Evolutionary conservation across 495 filamentous ascomycete species (phyloP).

Genomic region (Rusavskia elegans): DNA sequence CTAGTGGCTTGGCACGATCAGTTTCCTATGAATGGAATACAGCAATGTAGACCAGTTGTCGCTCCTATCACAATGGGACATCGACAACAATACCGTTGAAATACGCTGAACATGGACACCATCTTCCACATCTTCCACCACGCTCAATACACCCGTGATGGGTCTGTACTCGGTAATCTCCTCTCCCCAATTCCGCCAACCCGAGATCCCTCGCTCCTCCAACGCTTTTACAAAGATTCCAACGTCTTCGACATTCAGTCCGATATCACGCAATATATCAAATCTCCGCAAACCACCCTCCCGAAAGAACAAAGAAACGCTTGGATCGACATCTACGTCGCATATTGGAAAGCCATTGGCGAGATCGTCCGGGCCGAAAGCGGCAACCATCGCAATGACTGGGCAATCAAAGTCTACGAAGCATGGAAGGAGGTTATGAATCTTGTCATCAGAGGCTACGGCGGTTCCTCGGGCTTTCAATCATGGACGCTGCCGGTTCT

Average conservation of each 20-base stretch:
- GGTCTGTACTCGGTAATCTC: conserved; percentile 50
- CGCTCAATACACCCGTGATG: conserved; percentile 38
- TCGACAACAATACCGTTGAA: no score
- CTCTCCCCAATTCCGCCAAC: conserved; percentile 48
- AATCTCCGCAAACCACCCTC: conserved; percentile 24
- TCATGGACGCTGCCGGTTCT: conserved; percentile 83
- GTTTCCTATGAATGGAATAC: no score
- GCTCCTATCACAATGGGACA: no score
- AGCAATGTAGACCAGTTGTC: background rate
- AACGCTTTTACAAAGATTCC: conserved; percentile 45
- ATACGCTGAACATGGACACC: conserved; percentile 35
- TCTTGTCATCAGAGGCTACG: conserved; percentile 58
- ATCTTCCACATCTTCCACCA: conserved; percentile 44
- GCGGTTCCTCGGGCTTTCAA: conserved; percentile 44
- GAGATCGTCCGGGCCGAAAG: conserved; percentile 45
- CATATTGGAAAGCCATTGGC: conserved; percentile 67
- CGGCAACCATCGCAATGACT: conserved; percentile 21
- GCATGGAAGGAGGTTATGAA: conserved; percentile 69
- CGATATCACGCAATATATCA: conserved; percentile 46
- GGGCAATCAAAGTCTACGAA: conserved; percentile 55
- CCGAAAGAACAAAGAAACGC: conserved; percentile 47
- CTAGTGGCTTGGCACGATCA: background rate
- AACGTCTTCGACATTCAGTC: conserved; percentile 34
- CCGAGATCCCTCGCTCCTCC: conserved; percentile 39
- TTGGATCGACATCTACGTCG: conserved; percentile 70